phyloP scores from a whole-genome alignment of 2,329 filamentous ascomycete genomes.

The Trichoderma endophyticum region DNA sequence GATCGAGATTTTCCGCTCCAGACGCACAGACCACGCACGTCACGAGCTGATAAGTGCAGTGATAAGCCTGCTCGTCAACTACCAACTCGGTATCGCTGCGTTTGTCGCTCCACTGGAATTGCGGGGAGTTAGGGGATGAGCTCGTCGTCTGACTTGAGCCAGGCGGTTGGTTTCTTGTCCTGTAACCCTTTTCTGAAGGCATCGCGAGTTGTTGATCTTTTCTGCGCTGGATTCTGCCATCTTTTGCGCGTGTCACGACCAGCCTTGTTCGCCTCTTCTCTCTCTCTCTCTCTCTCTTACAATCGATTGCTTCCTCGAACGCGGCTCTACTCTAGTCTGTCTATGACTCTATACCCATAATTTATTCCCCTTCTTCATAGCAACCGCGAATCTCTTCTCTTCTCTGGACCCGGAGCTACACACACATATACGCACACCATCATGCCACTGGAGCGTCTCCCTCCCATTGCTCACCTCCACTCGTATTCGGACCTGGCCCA shows the following conservation, averaged over 20 bases:
- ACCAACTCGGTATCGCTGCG: constrained; percentile 24
- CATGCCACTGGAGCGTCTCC: constrained; percentile 42
- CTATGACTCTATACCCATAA: background rate
- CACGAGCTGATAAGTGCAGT: constrained; percentile 17
- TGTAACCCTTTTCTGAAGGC: background rate
- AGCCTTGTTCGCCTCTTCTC: background rate
- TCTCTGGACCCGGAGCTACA: background rate
- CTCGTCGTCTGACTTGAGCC: constrained; percentile 1
- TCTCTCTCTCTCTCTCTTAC: background rate
- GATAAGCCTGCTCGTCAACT: constrained; percentile 3
- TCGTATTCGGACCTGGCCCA: constrained; percentile 54
- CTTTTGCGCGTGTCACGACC: background rate
- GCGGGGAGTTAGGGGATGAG: constrained; percentile 14
- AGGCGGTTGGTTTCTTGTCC: background rate
- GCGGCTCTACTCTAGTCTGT: too few relatives aligned
- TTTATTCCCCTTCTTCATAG: background rate
- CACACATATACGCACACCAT: background rate
- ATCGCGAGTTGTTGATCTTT: background rate
- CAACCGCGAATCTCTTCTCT: background rate
- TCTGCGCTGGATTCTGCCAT: background rate
- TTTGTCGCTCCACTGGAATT: constrained; percentile 26
- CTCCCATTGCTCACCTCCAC: constrained; percentile 54
- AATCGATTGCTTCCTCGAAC: background rate
- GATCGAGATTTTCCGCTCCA: constrained; percentile 26
- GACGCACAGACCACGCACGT: constrained; percentile 16